phyloP scores from a whole-genome alignment of 371 early-diverging fungal genomes.

The Saksenaea oblongispora region DNA sequence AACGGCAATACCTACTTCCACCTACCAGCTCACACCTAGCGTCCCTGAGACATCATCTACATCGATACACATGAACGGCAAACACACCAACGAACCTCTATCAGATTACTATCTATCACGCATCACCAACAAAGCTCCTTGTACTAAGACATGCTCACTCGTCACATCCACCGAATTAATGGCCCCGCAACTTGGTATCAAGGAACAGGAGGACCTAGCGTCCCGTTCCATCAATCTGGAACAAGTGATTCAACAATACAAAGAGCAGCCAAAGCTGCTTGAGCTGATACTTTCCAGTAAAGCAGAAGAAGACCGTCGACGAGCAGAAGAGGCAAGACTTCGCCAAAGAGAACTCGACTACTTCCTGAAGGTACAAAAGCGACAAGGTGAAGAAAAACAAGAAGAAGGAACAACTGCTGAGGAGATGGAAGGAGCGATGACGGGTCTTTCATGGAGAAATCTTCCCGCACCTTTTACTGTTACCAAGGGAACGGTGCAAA shows the following conservation, averaged over 20 bases:
- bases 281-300: slow-evolving; percentile 54
- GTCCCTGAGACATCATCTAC: neutral
- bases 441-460: neutral
- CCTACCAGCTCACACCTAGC: neutral
- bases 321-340: slow-evolving; percentile 54
- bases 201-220: neutral
- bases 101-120: neutral
- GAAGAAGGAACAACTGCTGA: neutral
- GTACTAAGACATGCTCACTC: neutral
- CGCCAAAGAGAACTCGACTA: slow-evolving; percentile 47
- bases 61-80: neutral
- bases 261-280: slow-evolving; percentile 50
- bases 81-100: neutral
- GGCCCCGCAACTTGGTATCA: neutral
- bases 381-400: neutral
- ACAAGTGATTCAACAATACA: slow-evolving; percentile 46
- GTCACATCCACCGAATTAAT: neutral
- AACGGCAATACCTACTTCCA: neutral
- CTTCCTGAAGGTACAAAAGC: slow-evolving; percentile 10
- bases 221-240: slow-evolving; percentile 35
- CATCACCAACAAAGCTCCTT: neutral
- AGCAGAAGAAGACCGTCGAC: slow-evolving; percentile 58
- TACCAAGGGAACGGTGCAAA: neutral
- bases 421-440: neutral
- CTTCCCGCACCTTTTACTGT: neutral